Base-by-base conservation (phyloP, 2,329 filamentous ascomycete genomes). In the Hypoxylon sp. region DNA sequence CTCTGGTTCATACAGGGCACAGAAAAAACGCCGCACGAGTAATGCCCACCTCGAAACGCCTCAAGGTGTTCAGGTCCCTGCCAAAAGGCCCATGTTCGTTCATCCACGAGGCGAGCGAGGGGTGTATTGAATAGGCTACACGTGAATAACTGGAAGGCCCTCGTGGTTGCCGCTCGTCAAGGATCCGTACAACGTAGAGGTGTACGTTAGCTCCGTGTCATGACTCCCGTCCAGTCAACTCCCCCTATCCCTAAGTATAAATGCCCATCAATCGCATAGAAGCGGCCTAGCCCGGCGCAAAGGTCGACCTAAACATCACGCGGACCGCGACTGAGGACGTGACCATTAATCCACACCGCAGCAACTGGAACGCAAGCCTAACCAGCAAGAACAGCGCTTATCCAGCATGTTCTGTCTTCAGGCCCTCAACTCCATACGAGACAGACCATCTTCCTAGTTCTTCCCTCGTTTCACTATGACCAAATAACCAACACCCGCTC, bases 401-500 rank as follows among this genome's bases (percentile, higher is more conserved):
- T 11, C 7, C 37, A 41, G 37, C 16, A 2, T 41, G 7, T 19
- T 11, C 7, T 19, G 16, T 41, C 16, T n/a, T 47, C 29, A 43
- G 9, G n/a, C 27, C 8, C 11, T 55, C 37, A 3, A 19, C 3
- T 23, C 21, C n/a, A n/a, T n/a, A n/a, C n/a, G n/a, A n/a, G n/a
- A n/a, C n/a, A n/a, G n/a, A n/a, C n/a, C n/a, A n/a, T n/a, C n/a
- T n/a, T n/a, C n/a, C n/a, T n/a, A n/a, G n/a, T 37, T n/a, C 14
- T 11, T n/a, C 34, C 16, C 34, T 39, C 14, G 34, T 39, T 39
- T 39, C 34, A 19, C 14, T 7, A 39, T 8, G 16, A 39, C 34
- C 29, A 30, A 30, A n/a, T n/a, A n/a, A 27, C 25, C 32, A 37
- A 37, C 32, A 7, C 27, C 19, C 25, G 32, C 16, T 73, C 70